A percentile compares a stretch with the other conserved stretches of the same genome.
Evolutionary conservation across 257 asterid genomes (phyloP).

Genomic region (Primulina tabacum): DNA sequence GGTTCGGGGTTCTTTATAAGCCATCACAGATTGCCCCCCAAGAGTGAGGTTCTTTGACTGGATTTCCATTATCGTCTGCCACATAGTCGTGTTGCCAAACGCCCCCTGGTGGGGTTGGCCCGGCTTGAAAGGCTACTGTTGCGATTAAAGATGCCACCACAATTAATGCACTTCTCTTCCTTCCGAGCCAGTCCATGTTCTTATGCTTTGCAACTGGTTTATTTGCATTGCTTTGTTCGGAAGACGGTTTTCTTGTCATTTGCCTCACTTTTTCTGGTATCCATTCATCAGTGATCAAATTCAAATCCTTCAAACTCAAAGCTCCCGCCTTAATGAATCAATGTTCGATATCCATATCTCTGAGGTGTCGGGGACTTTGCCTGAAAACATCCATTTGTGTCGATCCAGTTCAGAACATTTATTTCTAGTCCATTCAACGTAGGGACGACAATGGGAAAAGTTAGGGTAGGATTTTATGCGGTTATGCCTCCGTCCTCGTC

Average conservation of each 20-base stretch:
- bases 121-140: conserved; percentile 39
- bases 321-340: conserved; percentile 32
- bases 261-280: conserved; percentile 11
- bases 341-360: conserved; percentile 40
- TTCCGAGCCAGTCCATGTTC: conserved; percentile 31
- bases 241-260: not conserved
- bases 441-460: too few species aligned
- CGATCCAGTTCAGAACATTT: conserved; percentile 32
- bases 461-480: too few species aligned
- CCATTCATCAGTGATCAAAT: conserved; percentile 23
- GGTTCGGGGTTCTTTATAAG: conserved; percentile 21
- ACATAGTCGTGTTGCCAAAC: conserved; percentile 35
- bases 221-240: conserved; percentile 11
- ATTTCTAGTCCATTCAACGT: conserved; percentile 30
- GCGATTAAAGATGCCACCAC: conserved; percentile 39
- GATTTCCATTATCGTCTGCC: conserved; percentile 26
- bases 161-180: conserved; percentile 26
- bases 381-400: conserved; percentile 39
- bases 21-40: conserved; percentile 31
- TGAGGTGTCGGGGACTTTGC: conserved; percentile 41
- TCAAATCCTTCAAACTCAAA: conserved; percentile 27
- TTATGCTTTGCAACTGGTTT: conserved; percentile 20
- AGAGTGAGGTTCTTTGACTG: conserved; percentile 27
- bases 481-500: too few species aligned
- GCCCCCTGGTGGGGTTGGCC: conserved; percentile 37